A percentile compares a stretch with the other conserved stretches of the same genome.
Evolutionary conservation across 2,329 filamentous ascomycete genomes (phyloP).

Genomic region (Cyphellophora attinorum): DNA sequence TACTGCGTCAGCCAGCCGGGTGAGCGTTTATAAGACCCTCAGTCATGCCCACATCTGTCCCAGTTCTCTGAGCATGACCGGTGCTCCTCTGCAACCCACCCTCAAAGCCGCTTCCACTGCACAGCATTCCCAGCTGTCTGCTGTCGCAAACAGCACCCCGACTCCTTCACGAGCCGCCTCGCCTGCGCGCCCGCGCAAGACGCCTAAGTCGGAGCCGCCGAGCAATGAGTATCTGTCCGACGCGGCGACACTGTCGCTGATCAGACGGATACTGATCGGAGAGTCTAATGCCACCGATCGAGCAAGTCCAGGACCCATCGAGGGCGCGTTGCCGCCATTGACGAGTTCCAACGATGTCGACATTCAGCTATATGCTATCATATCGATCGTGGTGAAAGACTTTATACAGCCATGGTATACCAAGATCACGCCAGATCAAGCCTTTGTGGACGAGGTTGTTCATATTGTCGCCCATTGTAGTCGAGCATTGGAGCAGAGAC

Average conservation of each 20-base stretch:
- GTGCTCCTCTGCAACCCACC: slow-evolving; percentile 21
- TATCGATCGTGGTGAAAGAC: slow-evolving; percentile 81
- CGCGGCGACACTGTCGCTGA: slow-evolving; percentile 67
- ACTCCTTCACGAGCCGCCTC: slow-evolving; percentile 22
- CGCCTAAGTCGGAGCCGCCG: slow-evolving; percentile 19
- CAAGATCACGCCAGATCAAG: slow-evolving; percentile 82
- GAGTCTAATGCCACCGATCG: slow-evolving; percentile 42
- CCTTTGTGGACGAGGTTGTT: slow-evolving; percentile 78
- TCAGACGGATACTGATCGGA: slow-evolving; percentile 76
- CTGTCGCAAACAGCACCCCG: slow-evolving; percentile 14
- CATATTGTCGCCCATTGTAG: slow-evolving; percentile 90
- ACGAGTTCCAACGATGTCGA: slow-evolving; percentile 94
- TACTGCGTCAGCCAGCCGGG: too few species aligned
- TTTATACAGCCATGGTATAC: slow-evolving; percentile 90
- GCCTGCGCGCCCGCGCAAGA: slow-evolving; percentile 22
- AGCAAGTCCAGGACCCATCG: slow-evolving; percentile 57
- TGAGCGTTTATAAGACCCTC: slow-evolving; percentile 11
- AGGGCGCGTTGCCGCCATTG: slow-evolving; percentile 77
- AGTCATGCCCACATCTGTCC: slow-evolving; percentile 2
- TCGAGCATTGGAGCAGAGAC: slow-evolving; percentile 72
- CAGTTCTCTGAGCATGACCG: slow-evolving; percentile 17
- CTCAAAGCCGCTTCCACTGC: slow-evolving; percentile 27
- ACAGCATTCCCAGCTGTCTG: slow-evolving; percentile 16
- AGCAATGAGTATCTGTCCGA: slow-evolving; percentile 52
- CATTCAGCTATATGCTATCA: slow-evolving; percentile 81